Conservation (phyloP, 2,329 filamentous ascomycete species). For the Thielaviopsis euricoi region DNA sequence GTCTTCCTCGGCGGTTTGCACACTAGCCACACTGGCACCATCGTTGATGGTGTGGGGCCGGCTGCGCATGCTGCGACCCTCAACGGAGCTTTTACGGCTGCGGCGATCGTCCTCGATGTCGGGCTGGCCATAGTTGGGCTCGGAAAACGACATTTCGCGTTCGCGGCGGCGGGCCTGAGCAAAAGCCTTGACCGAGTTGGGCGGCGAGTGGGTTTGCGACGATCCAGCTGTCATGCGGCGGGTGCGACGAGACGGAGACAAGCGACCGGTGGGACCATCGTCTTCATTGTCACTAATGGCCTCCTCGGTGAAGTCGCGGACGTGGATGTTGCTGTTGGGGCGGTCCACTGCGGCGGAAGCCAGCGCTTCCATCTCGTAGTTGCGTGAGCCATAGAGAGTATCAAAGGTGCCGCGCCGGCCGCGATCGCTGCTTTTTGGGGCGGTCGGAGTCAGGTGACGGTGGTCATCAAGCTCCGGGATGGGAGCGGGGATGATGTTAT, state of each 20-base stretch:
- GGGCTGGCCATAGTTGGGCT: slow-evolving; percentile 24
- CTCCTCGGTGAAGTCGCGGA: slow-evolving; percentile 77
- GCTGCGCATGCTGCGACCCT: slow-evolving; percentile 38
- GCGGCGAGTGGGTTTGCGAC: slow-evolving; percentile 61
- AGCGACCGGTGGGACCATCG: slow-evolving; percentile 42
- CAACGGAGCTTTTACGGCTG: slow-evolving; percentile 54
- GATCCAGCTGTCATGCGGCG: slow-evolving; percentile 43
- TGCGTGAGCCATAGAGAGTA: slow-evolving; percentile 42
- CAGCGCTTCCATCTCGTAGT: slow-evolving; percentile 15
- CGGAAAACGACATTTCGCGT: slow-evolving; percentile 47
- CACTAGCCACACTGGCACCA: slow-evolving; percentile 41
- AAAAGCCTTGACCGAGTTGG: slow-evolving; percentile 95
- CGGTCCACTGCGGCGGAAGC: slow-evolving; percentile 14
- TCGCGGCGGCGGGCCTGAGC: slow-evolving; percentile 77
- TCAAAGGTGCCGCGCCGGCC: slow-evolving; percentile 58
- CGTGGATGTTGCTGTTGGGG: slow-evolving; percentile 24
- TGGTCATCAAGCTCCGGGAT: slow-evolving; percentile 80
- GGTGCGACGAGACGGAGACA: slow-evolving; percentile 26
- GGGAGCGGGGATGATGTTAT: slow-evolving; percentile 52
- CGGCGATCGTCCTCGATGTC: slow-evolving; percentile 33
- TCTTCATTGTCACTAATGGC: slow-evolving; percentile 57
- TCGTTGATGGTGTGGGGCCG: slow-evolving; percentile 46
- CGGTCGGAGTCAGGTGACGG: slow-evolving; percentile 46
- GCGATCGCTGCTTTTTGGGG: slow-evolving; percentile 39
- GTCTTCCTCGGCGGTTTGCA: slow-evolving; percentile 66